Evolutionary conservation across 2,329 filamentous ascomycete species (phyloP), one percentile per base, ranked within the genome.

Genomic region (Fonsecaea nubica): DNA sequence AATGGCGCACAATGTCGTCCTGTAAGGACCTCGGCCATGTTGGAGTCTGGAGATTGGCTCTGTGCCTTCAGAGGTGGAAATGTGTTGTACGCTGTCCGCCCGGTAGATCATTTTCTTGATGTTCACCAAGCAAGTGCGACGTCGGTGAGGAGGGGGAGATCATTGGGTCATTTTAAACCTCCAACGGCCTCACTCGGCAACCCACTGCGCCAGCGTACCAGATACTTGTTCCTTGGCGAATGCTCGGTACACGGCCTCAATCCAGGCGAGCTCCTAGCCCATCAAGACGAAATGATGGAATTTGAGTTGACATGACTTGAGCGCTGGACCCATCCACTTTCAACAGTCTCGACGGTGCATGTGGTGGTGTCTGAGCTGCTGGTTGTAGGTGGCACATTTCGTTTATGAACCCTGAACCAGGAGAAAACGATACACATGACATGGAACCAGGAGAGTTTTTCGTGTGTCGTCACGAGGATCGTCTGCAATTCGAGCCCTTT

Each of bases 1-100:
- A 42, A 10, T 21, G 42, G 35, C 10, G n/a, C 52, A 1, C 59
- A 35, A 48, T 69, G 67, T 52, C 35, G 40, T 18, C 30, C 67
- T n/a, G 52, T 69, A 13, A 61, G 67, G 6, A 69, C 64, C 30
- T 66, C 67, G n/a, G 61, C 67, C 38, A 55, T 60, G 56, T 57
- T 66, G 25, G 56, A 69, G 42, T 35, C 64, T 42, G 64, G 67
- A 56, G 67, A 69, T 33, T 62, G 64, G 64, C 33, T 69, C 25
- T 69, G 67, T 21, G 64, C 62, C 21, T 62, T 69, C 38, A 54
- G 36, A 7, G 67, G 67, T 9, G 67, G 67, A 6, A 55, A 35
- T 38, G 61, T 69, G 12, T 48, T 69, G 12, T 69, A 64, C 48
- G 53, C 58, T 21, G 30, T 66, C 13, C 58, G 66, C 2, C 66